Base-by-base conservation (phyloP, 2,329 filamentous ascomycete species). In the Fusarium incarnatum region DNA sequence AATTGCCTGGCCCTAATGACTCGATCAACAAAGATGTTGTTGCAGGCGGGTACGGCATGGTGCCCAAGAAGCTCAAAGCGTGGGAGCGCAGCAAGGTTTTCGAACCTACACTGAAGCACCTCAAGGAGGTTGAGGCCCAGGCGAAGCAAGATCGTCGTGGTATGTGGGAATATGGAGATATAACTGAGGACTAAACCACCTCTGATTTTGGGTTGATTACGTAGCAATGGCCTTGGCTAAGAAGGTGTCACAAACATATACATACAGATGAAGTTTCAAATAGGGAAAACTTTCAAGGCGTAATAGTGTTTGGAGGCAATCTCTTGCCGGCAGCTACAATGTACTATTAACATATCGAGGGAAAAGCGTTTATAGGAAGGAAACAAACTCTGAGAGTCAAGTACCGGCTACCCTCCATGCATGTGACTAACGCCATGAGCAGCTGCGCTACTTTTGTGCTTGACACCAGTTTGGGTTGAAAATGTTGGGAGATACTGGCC, bases 161-260 rank as follows among this genome's bases (percentile, higher is more conserved):
- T 45, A 96, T 97, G 88, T 99, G 95, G 94, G 96, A 99, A 87
- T 99, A 98, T 81, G 96, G 96, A 73, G 96, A 98, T 80, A 86
- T 97, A 77, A 97, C 94, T 16, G 94, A 97, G 83, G 94, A 97
- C 77, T 94, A 89, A 79, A 54, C n/a, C 37, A 16, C 22, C 30
- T 48, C 41, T 40, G 23, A 30, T 44, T 32, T 27, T 20, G 47
- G 37, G 45, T 49, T 49, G 41, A 59, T 56, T 60, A 60, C 52
- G 48, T 37, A 60, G 46, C 47, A 60, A 57, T 32, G 25, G n/a
- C 32, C 52, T 62, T 61, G 57, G 55, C 56, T 61, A 68, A 58
- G 60, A 53, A 72, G 52, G 49, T 41, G 44, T 64, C 45, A 45
- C 47, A 67, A 66, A 60, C 34, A 42, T 60, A 47, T 44, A 41